These are phyloP conservation scores for Cystofilobasidium capitatum DNA, from an alignment of 768 basidiomycete species.

Conservation along the genomic window DNA sequence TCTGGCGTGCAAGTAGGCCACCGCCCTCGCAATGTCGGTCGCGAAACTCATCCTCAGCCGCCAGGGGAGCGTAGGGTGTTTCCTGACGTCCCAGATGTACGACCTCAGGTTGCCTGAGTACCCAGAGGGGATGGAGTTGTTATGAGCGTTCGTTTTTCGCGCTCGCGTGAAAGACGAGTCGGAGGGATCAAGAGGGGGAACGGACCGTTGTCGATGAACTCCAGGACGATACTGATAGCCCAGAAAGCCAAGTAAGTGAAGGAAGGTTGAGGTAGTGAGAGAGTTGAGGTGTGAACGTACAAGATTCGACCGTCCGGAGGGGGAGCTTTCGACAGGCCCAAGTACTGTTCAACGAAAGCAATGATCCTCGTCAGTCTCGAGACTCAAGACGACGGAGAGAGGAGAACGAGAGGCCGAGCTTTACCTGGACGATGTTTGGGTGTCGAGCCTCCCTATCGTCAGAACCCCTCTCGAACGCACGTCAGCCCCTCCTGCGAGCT, in stretches of 20 bases:
- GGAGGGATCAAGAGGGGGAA: neutral
- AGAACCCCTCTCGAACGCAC: conserved; percentile 18
- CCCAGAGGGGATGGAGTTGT: neutral
- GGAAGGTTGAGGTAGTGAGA: neutral
- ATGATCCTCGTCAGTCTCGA: neutral
- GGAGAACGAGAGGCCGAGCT: neutral
- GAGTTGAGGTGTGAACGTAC: neutral
- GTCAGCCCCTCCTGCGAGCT: neutral
- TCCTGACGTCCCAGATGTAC: conserved; percentile 63
- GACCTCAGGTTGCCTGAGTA: conserved; percentile 60
- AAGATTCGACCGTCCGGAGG: conserved; percentile 38
- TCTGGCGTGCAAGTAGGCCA: conserved; percentile 94
- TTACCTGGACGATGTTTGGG: conserved; percentile 75
- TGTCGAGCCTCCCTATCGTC: conserved; percentile 72
- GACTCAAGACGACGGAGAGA: neutral
- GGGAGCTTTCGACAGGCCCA: conserved; percentile 74
- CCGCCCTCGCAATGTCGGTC: conserved; percentile 81
- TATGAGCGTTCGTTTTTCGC: neutral
- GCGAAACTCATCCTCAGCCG: conserved; percentile 87
- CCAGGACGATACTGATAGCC: conserved; percentile 70
- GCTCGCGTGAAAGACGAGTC: conserved; percentile 16
- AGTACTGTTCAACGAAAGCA: conserved; percentile 44
- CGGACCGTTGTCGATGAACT: conserved; percentile 79
- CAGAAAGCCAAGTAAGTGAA: neutral
- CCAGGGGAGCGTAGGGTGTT: conserved; percentile 81